Evolutionary conservation across 306 rosid species (phyloP).

Genomic region (Abrus pulchellus): DNA sequence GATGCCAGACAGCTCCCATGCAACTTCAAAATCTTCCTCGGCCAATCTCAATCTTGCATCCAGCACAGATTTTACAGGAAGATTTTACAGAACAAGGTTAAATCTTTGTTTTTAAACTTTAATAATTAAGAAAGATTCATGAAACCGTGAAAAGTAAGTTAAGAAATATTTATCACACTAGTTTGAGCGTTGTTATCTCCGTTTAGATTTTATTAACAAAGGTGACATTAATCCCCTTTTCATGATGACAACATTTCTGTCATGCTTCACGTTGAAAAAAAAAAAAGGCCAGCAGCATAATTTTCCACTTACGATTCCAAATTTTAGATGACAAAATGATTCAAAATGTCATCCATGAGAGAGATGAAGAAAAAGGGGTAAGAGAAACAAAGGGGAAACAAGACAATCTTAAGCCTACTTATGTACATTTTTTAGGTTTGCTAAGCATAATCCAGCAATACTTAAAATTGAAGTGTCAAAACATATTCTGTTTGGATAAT

Average conservation of each 20-base stretch:
- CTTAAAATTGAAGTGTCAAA: neutral
- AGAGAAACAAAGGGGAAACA: neutral
- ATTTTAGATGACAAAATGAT: conserved; percentile 8
- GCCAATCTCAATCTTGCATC: conserved; percentile 87
- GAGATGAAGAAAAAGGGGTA: neutral
- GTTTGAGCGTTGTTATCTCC: conserved; percentile 1
- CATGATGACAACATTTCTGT: neutral
- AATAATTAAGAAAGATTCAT: conserved; percentile 12
- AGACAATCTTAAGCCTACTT: neutral
- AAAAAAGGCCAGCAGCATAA: neutral
- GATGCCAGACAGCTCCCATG: conserved; percentile 93
- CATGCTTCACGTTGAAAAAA: neutral
- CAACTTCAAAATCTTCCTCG: conserved; percentile 89
- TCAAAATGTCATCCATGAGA: neutral
- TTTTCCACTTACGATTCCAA: neutral
- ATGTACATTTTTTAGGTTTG: conserved; percentile 35
- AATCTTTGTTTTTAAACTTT: neutral
- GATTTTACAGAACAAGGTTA: conserved; percentile 40
- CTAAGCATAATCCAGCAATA: conserved; percentile 13
- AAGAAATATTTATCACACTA: neutral
- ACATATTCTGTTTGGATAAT: neutral
- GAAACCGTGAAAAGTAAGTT: neutral
- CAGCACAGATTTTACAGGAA: conserved; percentile 84
- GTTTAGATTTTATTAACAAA: neutral
- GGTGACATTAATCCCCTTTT: neutral